Evolutionary conservation across 2,329 filamentous ascomycete genomes (phyloP).

Genomic region (Helotiales sp.): DNA sequence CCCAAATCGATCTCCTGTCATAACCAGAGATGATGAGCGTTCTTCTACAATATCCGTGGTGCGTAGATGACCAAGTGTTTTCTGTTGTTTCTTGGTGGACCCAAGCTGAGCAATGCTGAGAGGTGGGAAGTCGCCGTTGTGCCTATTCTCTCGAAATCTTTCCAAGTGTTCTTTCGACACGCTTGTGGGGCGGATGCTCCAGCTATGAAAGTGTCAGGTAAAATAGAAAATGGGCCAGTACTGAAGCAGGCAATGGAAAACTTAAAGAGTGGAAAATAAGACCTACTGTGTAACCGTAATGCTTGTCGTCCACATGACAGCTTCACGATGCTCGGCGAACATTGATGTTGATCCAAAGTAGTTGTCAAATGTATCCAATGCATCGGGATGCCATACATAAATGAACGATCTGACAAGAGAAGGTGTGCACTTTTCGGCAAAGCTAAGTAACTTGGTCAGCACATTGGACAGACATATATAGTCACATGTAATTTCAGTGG

Average conservation of each 20-base stretch:
- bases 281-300: constrained; percentile 25
- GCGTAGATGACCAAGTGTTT: not conserved
- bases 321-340: constrained; percentile 16
- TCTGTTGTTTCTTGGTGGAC: not conserved
- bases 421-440: constrained; percentile 21
- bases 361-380: constrained; percentile 24
- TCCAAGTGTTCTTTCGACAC: constrained; percentile 4
- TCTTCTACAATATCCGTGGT: constrained; percentile 18
- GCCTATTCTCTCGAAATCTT: constrained; percentile 16
- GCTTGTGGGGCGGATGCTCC: constrained; percentile 15
- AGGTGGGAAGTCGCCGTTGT: constrained; percentile 23
- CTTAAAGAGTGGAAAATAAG: too few species aligned
- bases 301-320: constrained; percentile 19
- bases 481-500: not conserved
- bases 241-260: not conserved
- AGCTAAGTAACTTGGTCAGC: constrained; percentile 7
- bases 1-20: constrained; percentile 23
- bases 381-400: constrained; percentile 26
- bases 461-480: not conserved
- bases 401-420: constrained; percentile 21
- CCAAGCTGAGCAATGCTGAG: constrained; percentile 15
- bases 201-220: not conserved
- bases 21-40: constrained; percentile 22
- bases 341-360: constrained; percentile 21
- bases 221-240: not conserved